Evolutionary conservation across 257 asterid species (phyloP).

Genomic region (Echium plantagineum): DNA sequence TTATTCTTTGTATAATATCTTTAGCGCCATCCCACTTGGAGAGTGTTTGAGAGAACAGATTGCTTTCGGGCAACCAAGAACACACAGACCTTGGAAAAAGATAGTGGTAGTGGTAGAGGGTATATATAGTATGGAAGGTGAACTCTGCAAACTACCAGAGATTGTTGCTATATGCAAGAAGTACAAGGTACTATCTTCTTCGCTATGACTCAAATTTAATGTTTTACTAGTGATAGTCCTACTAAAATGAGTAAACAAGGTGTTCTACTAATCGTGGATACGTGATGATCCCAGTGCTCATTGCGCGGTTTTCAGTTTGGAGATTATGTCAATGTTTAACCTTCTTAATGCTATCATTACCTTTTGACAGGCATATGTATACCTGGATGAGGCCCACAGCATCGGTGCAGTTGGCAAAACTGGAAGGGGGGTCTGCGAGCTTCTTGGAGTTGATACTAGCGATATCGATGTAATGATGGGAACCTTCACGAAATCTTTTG

Average conservation of each 20-base stretch:
- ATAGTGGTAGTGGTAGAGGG: constrained; percentile 97
- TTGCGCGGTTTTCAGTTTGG: background rate
- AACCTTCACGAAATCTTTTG: constrained; percentile 96
- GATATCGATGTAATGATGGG: constrained; percentile 99
- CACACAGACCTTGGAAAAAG: constrained; percentile 97
- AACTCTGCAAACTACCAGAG: constrained; percentile 94
- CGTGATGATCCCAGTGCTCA: background rate
- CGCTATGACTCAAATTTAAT: background rate
- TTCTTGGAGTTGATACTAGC: constrained; percentile 86
- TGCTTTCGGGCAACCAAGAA: constrained; percentile 93
- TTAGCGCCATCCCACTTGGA: constrained; percentile 90
- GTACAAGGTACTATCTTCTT: constrained; percentile 61
- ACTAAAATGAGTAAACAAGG: too few relatives aligned
- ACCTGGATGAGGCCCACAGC: constrained; percentile 99
- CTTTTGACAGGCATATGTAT: constrained; percentile 53
- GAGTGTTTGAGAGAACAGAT: constrained; percentile 81
- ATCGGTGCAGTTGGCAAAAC: constrained; percentile 96
- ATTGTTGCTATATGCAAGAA: constrained; percentile 91
- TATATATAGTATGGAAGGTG: constrained; percentile 99
- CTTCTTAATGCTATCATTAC: background rate
- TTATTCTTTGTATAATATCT: constrained; percentile 17
- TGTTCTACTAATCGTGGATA: too few relatives aligned
- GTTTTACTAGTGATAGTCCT: background rate
- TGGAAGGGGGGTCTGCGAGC: constrained; percentile 99
- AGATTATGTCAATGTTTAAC: background rate